Evolutionary conservation across 495 filamentous ascomycete genomes (phyloP), one percentile per base, ranked within the genome.

Genomic region (Paragyromitra xinjiangensis): DNA sequence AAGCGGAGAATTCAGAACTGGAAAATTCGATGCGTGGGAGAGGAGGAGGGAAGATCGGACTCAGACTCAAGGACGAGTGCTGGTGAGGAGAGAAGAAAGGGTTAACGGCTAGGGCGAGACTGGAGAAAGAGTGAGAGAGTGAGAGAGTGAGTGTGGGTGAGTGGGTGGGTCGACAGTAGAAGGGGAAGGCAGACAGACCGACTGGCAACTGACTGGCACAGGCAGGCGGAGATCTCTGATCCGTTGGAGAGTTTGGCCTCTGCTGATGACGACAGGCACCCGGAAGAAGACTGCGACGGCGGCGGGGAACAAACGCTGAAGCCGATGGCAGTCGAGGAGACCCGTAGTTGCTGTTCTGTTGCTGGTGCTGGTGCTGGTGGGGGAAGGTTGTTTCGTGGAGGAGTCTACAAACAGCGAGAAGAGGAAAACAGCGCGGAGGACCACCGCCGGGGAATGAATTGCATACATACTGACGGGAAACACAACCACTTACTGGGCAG

Each of bases 381-480:
- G 29, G 69, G 51, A 67, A 65, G 62, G 74, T 73, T 77, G 74
- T 77, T 77, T 77, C 74, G 74, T 77, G 59, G 61, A 76, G 39
- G 53, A 64, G 69, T 77, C 74, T 64, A 73, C 48, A 59, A 71
- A 62, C 64, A 37, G 65, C 64, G 64, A 69, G 50, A 51, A 76
- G 56, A 64, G 58, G 68, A 73, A 77, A 77, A 77, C 74, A 77
- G 69, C 74, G 69, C 50, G 45, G 69, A 63, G 69, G 59, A 64
- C 55, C 14, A 11, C 53, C 53, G 67, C 67, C 67, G 59, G 66
- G 45, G 48, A 29, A 59, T 61, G 51, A 24, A n/a, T 11, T 26
- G 26, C 19, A 26, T 61, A 50, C 64, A 24, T 56, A 59, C 64
- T 71, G 51, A 34, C 55, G 53, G 63, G 55, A 56, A 68, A 73